Evolutionary conservation across 352 stramenopile genomes (phyloP), one percentile per base, ranked within the genome.

Genomic region (Globisporangium ultimum): DNA sequence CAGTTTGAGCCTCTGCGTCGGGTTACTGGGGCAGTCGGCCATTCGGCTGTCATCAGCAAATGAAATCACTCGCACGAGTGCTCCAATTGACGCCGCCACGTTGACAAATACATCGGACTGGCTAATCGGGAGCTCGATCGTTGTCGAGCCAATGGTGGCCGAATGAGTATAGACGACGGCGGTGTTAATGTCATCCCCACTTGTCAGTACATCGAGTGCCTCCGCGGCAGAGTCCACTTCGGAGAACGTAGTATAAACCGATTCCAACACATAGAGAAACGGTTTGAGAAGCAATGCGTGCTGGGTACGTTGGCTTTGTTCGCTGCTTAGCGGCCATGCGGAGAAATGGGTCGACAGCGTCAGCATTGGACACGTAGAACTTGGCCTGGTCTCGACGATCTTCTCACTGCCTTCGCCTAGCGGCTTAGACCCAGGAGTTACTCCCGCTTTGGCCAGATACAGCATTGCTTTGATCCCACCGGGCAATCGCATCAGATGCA

Each of bases 81-180:
- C 57, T 10, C 75, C 77, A n/a, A 60, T 59, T 9, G 48, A 57
- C 4, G 84, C 17, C 0, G 66, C 71, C 15, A 50, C 58, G 56
- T 85, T 88, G 43, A 80, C 38, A 18, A 87, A 84, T 9, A 68
- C 53, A 18, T 86, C 67, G 1, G 54, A 67, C 41, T 84, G 47
- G 1, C 47, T 54, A 18, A 66, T 45, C 41, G 48, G 51, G 17
- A 61, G 15, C 18, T 58, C 50, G 15, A 63, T 7, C 1, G 14
- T 48, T 9, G 32, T 22, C 6, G 11, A 15, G 2, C 50, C 42
- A 18, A 48, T 24, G 14, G 22, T 34, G 11, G 38, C n/a, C 18
- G 13, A 42, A 11, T 48, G 12, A 3, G 20, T 34, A 14, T 63
- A 63, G 20, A 58, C 58, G 24, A 5, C 5, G 18, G 52, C 62